Percentiles rank a stretch among this genome's conserved stretches.
These are phyloP conservation scores for Coniochaeta sp. DNA, from an alignment of 2,329 filamentous ascomycete genomes.

Conservation along the genomic window DNA sequence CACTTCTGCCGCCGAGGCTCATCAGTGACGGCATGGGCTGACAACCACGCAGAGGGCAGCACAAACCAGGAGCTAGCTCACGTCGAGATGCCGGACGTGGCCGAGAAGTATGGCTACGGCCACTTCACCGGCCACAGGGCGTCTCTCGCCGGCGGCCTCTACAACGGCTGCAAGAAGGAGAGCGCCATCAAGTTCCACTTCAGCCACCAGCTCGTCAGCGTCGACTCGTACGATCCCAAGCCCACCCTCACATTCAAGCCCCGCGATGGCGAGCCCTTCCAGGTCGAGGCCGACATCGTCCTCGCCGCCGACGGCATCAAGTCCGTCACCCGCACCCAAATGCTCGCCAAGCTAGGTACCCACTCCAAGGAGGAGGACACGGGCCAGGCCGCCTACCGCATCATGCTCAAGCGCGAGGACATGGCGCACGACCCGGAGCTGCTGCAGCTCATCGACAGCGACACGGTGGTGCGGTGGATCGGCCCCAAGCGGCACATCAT, in stretches of 20 bases:
- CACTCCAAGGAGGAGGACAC: slow-evolving; percentile 57
- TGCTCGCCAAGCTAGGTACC: slow-evolving; percentile 47
- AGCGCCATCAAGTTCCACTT: slow-evolving; percentile 63
- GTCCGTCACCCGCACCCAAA: slow-evolving; percentile 38
- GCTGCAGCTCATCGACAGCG: slow-evolving; percentile 57
- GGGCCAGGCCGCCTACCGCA: slow-evolving; percentile 70
- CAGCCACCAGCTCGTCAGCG: slow-evolving; percentile 43
- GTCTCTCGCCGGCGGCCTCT: slow-evolving; percentile 62
- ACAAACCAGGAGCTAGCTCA: slow-evolving; percentile 63
- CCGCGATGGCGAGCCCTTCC: slow-evolving; percentile 45
- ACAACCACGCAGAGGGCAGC: slow-evolving; percentile 46
- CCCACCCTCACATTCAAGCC: slow-evolving; percentile 54
- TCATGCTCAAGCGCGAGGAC: slow-evolving; percentile 63
- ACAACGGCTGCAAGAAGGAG: slow-evolving; percentile 60
- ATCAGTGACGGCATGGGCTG: background rate
- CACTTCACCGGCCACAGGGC: slow-evolving; percentile 77
- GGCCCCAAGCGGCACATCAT: slow-evolving; percentile 71
- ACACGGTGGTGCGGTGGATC: slow-evolving; percentile 68
- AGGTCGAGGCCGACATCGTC: slow-evolving; percentile 45
- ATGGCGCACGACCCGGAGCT: slow-evolving; percentile 63
- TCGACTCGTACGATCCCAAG: slow-evolving; percentile 53
- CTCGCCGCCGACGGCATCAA: slow-evolving; percentile 52
- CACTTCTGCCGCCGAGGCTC: background rate
- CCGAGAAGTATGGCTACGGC: slow-evolving; percentile 62
- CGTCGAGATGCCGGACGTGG: slow-evolving; percentile 62